A percentile compares a stretch with the other conserved stretches of the same genome.
Evolutionary conservation across 805 yeast genomes (phyloP).

Genomic region (Candida patagonica): DNA sequence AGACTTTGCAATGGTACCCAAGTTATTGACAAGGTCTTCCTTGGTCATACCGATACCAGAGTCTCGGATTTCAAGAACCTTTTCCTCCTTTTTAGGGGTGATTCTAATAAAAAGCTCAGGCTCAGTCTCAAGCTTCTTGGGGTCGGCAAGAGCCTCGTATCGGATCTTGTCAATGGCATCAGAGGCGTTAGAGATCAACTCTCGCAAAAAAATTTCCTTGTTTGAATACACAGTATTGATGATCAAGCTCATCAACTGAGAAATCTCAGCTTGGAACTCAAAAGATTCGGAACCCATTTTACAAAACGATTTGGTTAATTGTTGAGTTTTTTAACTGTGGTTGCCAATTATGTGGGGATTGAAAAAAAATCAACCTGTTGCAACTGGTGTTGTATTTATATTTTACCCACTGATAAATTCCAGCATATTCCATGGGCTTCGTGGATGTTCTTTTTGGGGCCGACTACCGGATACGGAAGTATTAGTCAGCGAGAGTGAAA

Average conservation of each 20-base stretch:
- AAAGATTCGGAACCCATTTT: conserved; percentile 31
- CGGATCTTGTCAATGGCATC: conserved; percentile 99
- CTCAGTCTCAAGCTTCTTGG: conserved; percentile 84
- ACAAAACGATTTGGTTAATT: not conserved
- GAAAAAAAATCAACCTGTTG: too few relatives aligned
- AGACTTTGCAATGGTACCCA: conserved; percentile 99
- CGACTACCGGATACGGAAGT: too few relatives aligned
- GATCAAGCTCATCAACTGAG: conserved; percentile 99
- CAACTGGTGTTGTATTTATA: conserved; percentile 1
- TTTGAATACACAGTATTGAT: conserved; percentile 99
- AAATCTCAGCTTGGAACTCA: conserved; percentile 99
- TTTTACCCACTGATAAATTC: not conserved
- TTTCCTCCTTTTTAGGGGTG: conserved; percentile 92
- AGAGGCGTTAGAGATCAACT: conserved; percentile 95
- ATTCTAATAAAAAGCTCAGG: conserved; percentile 96
- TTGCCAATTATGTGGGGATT: too few relatives aligned
- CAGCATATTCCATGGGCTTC: conserved; percentile 1
- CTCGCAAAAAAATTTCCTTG: conserved; percentile 99
- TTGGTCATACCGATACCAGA: conserved; percentile 99
- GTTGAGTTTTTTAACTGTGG: too few relatives aligned
- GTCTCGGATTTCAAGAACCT: conserved; percentile 94
- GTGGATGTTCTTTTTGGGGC: not conserved
- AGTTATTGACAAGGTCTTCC: conserved; percentile 96
- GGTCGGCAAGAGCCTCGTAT: conserved; percentile 91
- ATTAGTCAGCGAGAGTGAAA: too few relatives aligned